These are phyloP conservation scores for Ceratocystis diversiconidia DNA, from an alignment of 2,329 filamentous ascomycete species.

Conservation along the genomic window DNA sequence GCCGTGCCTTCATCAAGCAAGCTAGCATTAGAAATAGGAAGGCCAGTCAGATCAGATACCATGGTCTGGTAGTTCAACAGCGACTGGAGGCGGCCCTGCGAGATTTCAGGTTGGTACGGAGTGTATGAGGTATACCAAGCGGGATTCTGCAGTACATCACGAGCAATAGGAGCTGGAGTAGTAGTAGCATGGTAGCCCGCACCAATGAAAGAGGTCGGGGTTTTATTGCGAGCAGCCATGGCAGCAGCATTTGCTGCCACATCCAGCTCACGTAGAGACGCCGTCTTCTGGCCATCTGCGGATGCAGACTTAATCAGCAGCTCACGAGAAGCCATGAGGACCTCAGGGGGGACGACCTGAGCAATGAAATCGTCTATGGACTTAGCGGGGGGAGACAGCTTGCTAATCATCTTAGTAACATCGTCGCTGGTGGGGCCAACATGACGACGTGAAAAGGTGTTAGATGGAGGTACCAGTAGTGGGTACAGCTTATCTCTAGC, in stretches of 20 bases:
- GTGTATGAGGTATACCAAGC: constrained; percentile 98
- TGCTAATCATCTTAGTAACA: constrained; percentile 63
- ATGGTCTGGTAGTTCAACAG: constrained; percentile 92
- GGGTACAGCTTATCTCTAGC: constrained; percentile 13
- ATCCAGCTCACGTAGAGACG: constrained; percentile 43
- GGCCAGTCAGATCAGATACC: constrained; percentile 71
- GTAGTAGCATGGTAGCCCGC: constrained; percentile 79
- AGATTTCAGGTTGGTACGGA: constrained; percentile 94
- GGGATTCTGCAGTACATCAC: constrained; percentile 83
- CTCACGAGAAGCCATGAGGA: constrained; percentile 34
- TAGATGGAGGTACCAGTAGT: constrained; percentile 15
- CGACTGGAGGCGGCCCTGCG: constrained; percentile 82
- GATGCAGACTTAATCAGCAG: constrained; percentile 7
- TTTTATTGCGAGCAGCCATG: constrained; percentile 27
- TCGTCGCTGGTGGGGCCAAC: constrained; percentile 67
- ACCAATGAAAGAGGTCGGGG: constrained; percentile 59
- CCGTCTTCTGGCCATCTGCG: not conserved
- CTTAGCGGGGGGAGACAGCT: constrained; percentile 57
- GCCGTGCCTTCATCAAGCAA: constrained; percentile 84
- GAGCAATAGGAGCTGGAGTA: constrained; percentile 77
- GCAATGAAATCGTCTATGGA: constrained; percentile 70
- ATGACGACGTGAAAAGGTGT: constrained; percentile 59
- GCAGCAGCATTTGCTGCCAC: constrained; percentile 33
- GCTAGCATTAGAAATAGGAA: constrained; percentile 82
- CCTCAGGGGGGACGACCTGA: constrained; percentile 69